phyloP scores from a whole-genome alignment of 441 rosid genomes.

The Geranium incanum region DNA sequence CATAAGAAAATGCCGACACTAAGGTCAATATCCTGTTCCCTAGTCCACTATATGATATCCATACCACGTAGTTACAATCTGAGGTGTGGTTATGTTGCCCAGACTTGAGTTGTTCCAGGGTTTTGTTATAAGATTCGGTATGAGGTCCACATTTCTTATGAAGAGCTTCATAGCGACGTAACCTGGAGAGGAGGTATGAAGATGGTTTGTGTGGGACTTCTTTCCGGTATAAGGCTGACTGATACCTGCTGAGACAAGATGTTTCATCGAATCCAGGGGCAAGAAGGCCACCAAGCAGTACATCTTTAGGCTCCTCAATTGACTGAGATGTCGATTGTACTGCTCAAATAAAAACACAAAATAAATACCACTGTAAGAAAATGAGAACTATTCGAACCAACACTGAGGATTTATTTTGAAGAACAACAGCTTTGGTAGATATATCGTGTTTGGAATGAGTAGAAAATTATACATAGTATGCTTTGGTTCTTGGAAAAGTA shows the following conservation, averaged over 20 bases:
- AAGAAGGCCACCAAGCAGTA: constrained; percentile 41
- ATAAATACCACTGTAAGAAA: neutral
- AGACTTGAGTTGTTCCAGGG: constrained; percentile 31
- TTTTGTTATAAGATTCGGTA: constrained; percentile 40
- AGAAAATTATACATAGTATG: too few relatives aligned
- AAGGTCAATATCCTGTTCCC: constrained; percentile 64
- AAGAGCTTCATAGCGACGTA: constrained; percentile 49
- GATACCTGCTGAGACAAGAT: constrained; percentile 48
- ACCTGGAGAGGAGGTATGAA: constrained; percentile 36
- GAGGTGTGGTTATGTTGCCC: constrained; percentile 20
- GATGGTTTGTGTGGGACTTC: constrained; percentile 34
- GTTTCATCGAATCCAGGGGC: constrained; percentile 33
- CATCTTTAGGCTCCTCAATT: constrained; percentile 25
- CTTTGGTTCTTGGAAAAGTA: too few relatives aligned
- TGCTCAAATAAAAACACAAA: neutral
- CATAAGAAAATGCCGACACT: constrained; percentile 54
- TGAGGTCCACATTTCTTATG: constrained; percentile 51
- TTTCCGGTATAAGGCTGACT: constrained; percentile 33
- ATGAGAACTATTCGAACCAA: neutral
- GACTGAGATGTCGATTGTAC: constrained; percentile 7
- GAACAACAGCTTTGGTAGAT: neutral
- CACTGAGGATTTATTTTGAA: neutral
- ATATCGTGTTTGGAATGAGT: too few relatives aligned
- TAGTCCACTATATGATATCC: constrained; percentile 50
- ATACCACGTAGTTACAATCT: constrained; percentile 45